Base-by-base conservation (phyloP, 75 land plant genomes). In the Pinus albicaulis region DNA sequence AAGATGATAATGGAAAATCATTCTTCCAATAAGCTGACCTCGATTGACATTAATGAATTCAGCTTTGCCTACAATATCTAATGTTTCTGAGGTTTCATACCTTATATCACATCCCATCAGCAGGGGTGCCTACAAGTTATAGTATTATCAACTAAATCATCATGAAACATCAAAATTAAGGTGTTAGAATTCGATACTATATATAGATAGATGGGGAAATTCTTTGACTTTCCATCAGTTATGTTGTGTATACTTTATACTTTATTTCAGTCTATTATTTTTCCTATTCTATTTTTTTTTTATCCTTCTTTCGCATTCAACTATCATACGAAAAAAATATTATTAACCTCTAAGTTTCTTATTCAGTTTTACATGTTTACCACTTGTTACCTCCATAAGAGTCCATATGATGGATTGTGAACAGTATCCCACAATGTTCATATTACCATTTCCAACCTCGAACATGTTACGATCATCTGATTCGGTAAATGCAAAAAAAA, bases 391-490 rank as follows among this genome's bases (percentile, higher is more conserved):
- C 92, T 95, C 93, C 82, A 85, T 85, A 38, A 95, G 63, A 71
- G 98, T 90, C 98, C 98, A 95, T 22, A 95, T 76, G 76, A 96
- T 93, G 77, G 93, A 95, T 81, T 95, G 98, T 72, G 89, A 81
- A 28, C 90, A 79, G 44, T 95, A 92, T 64, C 93, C 98, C 23
- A 89, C 80, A n/a, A 72, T 73, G 8, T 86, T 86, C 98, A 95
- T 92, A 15, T 89, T 92, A 20, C 96, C 98, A 88, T 95, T 95
- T 19, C 96, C 96, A 76, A 93, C 93, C 83, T 95, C 95, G 23
- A 95, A 79, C 98, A 95, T 95, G 82, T 95, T 95, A 12, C 95
- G 98, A 88, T 95, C 98, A 88, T 95, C 98, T 95, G 88, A 74
- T 60, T 66, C 28, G 1, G 1, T 0, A 0, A 28, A 28, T 28